Evolutionary conservation across 176 grass and related monocot genomes (phyloP).

Genomic region (Bothriochloa decipiens): DNA sequence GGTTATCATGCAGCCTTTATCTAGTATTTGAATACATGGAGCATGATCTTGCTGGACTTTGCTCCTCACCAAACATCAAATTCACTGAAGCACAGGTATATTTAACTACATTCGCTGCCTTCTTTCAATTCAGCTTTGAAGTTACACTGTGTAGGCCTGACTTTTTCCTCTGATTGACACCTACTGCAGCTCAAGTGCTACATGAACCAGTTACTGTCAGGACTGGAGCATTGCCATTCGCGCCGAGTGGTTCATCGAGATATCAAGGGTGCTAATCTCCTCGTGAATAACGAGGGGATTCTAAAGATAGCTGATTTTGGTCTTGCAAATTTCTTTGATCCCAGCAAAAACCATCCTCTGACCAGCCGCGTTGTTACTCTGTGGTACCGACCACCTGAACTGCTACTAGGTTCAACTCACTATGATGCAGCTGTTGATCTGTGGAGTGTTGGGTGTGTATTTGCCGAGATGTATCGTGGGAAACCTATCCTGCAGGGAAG

Average conservation of each 20-base stretch:
- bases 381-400: constrained; percentile 97
- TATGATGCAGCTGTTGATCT: constrained; percentile 94
- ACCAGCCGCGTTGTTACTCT: constrained; percentile 97
- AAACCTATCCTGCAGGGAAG: constrained; percentile 91
- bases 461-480: constrained; percentile 79
- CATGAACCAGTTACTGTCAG: constrained; percentile 88
- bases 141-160: not conserved
- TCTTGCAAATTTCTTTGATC: constrained; percentile 80
- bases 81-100: constrained; percentile 87
- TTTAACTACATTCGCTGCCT: constrained; percentile 10
- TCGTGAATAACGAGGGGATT: constrained; percentile 87
- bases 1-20: constrained; percentile 85
- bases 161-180: constrained; percentile 29
- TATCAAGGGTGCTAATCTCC: constrained; percentile 96
- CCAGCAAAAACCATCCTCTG: constrained; percentile 60
- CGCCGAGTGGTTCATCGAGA: constrained; percentile 79
- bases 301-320: constrained; percentile 99
- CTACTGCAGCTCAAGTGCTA: constrained; percentile 87
- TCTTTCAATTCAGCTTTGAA: not conserved
- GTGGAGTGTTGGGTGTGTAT: constrained; percentile 97
- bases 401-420: constrained; percentile 88
- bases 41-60: constrained; percentile 94
- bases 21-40: constrained; percentile 99
- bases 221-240: constrained; percentile 85
- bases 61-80: constrained; percentile 80